Base-by-base conservation (phyloP, 78 protist genomes). In the Dictyostelium citrinum region DNA sequence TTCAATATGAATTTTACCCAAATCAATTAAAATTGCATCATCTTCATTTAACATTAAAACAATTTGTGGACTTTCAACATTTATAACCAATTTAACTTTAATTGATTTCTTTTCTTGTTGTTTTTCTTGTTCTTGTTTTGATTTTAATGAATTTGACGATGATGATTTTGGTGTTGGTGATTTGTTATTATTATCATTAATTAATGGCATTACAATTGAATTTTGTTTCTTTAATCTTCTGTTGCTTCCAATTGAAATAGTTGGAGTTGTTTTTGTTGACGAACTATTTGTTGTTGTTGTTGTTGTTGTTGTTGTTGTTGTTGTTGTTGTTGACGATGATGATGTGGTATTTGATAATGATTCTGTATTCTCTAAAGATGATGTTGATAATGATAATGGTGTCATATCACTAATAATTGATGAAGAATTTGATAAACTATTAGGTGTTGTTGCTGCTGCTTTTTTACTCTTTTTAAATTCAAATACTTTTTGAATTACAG, bases 151-250 rank as follows among this genome's bases (percentile, higher is more conserved):
- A 4, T 2, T 20, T 2, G 55, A 35, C 12, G 81, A 20, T 75
- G 55, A 41, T n/a, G 29, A 35, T 49, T 17, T 49, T 22, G 71
- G 4, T 16, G 60, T 16, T 16, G 67, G 84, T 22, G 22, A 29
- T 29, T 80, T 33, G 1, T 31, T 43, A 24, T 10, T 33, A 46
- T 46, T 27, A 17, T 80, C 29, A 24, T 74, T 45, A 7, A 85
- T 85, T 27, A 85, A 77, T 43, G 83, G 92, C 24, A 85, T 85
- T 3, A 85, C 83, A 24, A 85, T 85, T 14, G 92, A 85, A 17
- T 85, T 61, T 17, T 85, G 84, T 77, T 76, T 85, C 8, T 77
- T 43, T 10, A 85, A 41, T 37, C 33, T 61, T 55, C 92, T 85
- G 16, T 78, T 81, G 16, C 20, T 49, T 27, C 82, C 49, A 76